phyloP scores from a whole-genome alignment of 73 alveolate genomes.

The Tetrahymena borealis region DNA sequence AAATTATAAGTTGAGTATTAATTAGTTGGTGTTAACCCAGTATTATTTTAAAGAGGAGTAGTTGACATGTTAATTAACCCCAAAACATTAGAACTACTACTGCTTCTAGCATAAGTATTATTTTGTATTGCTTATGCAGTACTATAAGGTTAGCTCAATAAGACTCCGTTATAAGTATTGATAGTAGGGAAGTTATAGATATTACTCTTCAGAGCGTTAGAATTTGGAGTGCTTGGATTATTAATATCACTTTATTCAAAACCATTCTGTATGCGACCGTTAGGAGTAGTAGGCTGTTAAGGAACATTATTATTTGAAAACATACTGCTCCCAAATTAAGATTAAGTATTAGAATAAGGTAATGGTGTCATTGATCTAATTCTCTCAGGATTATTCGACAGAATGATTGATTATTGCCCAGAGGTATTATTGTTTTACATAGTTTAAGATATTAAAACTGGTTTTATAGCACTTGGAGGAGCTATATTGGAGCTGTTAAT shows the following conservation, averaged over 20 bases:
- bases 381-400: background rate
- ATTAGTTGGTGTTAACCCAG: background rate
- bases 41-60: background rate
- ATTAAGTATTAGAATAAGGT: background rate
- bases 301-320: background rate
- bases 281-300: background rate
- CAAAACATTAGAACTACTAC: too few relatives aligned
- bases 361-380: background rate
- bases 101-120: too few relatives aligned
- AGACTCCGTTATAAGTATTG: too few relatives aligned
- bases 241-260: too few relatives aligned
- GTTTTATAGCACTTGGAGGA: background rate
- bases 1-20: background rate
- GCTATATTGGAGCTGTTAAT: background rate
- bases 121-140: too few relatives aligned
- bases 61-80: background rate
- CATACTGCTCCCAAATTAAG: background rate
- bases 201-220: too few relatives aligned
- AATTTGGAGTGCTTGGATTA: too few relatives aligned
- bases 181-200: too few relatives aligned
- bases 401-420: background rate
- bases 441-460: background rate
- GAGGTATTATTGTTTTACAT: background rate
- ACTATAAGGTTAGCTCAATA: too few relatives aligned
- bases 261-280: background rate